Evolutionary conservation across 2,329 filamentous ascomycete genomes (phyloP), one percentile per base, ranked within the genome.

Genomic region (Aciculosporium take): DNA sequence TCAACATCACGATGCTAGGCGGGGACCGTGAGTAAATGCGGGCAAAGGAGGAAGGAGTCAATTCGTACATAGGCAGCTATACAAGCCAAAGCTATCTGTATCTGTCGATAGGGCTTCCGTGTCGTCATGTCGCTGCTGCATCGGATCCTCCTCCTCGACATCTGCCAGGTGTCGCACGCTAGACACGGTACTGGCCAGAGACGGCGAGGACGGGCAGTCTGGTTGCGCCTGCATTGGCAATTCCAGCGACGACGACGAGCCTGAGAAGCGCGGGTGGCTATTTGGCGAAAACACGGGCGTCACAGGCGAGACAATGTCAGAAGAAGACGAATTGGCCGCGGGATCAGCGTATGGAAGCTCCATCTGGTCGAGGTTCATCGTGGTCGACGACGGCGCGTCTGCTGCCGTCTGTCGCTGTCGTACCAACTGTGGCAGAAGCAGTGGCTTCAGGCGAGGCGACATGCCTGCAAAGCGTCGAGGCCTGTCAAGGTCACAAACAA

Each of bases 81-180:
- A 77, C 32, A 78, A 63, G 35, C 67, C 65, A 45, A 67, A 63
- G 20, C 60, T 56, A 21, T 61, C 45, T 25, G 37, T 15, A 17
- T 36, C 33, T 36, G 33, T 36, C 7, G n/a, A 41, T 43, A 43
- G 32, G 35, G 43, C 42, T 18, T 43, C 44, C 20, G 31, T 66
- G 40, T 71, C 69, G 23, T 79, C 74, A 18, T 82, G 82, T 41
- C 72, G 73, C 57, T 88, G 73, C 57, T 88, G 82, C 32, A 78
- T 63, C 2, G 82, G 79, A n/a, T n/a, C n/a, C 53, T 94, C 87
- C 59, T 95, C 88, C 53, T 87, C 75, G 17, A 95, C 82, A 53
- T 91, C 84, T 13, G 85, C 82, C 46, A 95, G 68, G 40, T 71
- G 72, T 45, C 75, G 71, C 61, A 84, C 84, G 52, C 70, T 68